Evolutionary conservation across 2,329 filamentous ascomycete species (phyloP).

Genomic region (Triangularia verruculosa): DNA sequence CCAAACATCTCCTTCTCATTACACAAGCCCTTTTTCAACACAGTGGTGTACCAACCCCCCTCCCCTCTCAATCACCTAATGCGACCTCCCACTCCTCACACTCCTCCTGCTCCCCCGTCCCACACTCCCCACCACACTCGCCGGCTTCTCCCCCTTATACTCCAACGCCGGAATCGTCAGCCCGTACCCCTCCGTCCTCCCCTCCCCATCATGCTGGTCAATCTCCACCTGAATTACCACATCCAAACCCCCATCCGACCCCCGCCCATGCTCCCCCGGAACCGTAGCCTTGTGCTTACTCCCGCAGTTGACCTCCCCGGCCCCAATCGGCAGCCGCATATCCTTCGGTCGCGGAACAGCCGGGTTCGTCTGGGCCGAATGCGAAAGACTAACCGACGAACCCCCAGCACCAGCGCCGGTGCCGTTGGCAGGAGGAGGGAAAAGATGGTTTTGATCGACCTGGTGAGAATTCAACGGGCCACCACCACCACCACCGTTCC

Average conservation of each 20-base stretch:
- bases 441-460: not conserved
- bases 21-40: not conserved
- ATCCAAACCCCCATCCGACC: conserved; percentile 65
- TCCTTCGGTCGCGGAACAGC: conserved; percentile 45
- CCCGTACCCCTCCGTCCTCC: conserved; percentile 78
- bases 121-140: conserved; percentile 14
- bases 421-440: conserved; percentile 17
- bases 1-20: not conserved
- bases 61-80: not conserved
- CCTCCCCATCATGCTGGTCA: conserved; percentile 75
- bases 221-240: conserved; percentile 85
- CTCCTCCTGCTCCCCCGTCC: conserved; percentile 1
- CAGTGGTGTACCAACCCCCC: not conserved
- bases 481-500: conserved; percentile 2
- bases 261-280: conserved; percentile 50
- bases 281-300: conserved; percentile 71
- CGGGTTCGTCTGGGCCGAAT: conserved; percentile 1
- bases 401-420: conserved; percentile 12
- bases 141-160: conserved; percentile 26
- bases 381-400: not conserved
- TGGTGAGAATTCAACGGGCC: not conserved
- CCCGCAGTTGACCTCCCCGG: conserved; percentile 74
- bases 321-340: conserved; percentile 68
- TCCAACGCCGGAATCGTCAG: conserved; percentile 74
- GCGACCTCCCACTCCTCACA: conserved; percentile 6